Base-by-base conservation (phyloP, 805 yeast genomes). In the Saccharomycopsis schoenii region DNA sequence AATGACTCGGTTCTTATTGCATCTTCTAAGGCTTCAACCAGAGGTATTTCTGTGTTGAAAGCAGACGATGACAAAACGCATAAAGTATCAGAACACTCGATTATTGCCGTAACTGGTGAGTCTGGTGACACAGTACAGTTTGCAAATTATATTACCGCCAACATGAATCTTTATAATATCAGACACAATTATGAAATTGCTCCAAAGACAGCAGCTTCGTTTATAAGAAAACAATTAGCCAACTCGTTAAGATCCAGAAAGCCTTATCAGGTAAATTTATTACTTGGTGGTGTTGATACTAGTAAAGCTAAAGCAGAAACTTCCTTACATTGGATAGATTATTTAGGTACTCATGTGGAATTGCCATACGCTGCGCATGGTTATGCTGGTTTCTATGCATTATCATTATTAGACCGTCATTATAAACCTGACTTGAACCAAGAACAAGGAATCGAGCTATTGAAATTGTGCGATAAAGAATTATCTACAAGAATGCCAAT, bases 291-390 rank as follows among this genome's bases (percentile, higher is more conserved):
- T 11, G 85, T 78, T 71, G 93, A 90, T 68, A 73, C 75, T 15
- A 81, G 79, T 65, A 77, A 77, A 8, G 72, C 78, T 50, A 77
- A 75, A 62, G 90, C 97, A 47, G 58, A 55, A 21, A 57, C 64
- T 1, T 76, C 81, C 58, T 79, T 94, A 68, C 85, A 88, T 69
- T 90, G 93, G 86, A 88, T 94, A 66, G 99, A 94, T 72, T 94
- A 94, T 72, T 76, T 94, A 66, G 99, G 99, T 8, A 89, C 99
- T 1, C 83, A 86, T 66, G 96, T 86, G 15, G 89, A 86, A 63
- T 78, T 94, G 62, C 98, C 99, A 15, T 94, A 94, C 71, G 97
- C 96, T 17, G 98, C 98, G 1, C 99, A 94, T 72, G 99, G 99
- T 12, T 94, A 94, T 70, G 96, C 98, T n/a, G 96, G 96, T 1